Evolutionary conservation across 108 stramenopile genomes (phyloP).

Genomic region (Stephanodiscus minutulus): DNA sequence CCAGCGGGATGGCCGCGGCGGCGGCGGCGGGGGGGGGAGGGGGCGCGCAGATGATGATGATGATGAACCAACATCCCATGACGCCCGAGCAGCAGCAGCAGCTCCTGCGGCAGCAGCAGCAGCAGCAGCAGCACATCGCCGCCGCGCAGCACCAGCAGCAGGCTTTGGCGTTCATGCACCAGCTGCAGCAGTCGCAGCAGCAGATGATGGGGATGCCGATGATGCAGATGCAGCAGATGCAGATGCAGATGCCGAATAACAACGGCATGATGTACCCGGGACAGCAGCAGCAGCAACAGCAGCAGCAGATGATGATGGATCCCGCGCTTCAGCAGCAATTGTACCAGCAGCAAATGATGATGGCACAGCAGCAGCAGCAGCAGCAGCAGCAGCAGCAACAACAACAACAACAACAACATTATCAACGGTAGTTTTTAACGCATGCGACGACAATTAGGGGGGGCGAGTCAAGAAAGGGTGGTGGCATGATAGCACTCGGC

Average conservation of each 20-base stretch:
- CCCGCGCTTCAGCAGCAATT: constrained; percentile 25
- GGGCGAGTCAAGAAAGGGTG: not conserved
- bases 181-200: constrained; percentile 23
- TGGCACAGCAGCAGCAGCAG: constrained; percentile 26
- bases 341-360: constrained; percentile 29
- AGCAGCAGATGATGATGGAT: not conserved
- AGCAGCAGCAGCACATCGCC: not conserved
- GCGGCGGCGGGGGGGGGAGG: no score
- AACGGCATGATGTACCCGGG: not conserved
- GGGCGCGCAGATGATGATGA: constrained; percentile 2
- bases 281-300: not conserved
- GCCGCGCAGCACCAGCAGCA: constrained; percentile 10
- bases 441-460: not conserved
- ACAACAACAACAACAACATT: not conserved
- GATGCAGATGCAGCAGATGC: constrained; percentile 4
- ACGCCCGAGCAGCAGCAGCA: constrained; percentile 10
- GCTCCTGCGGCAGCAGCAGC: constrained; percentile 5
- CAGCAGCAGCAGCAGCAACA: constrained; percentile 14
- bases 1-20: constrained; percentile 4
- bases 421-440: not conserved
- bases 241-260: no score
- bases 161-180: constrained; percentile 8
- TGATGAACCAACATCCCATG: constrained; percentile 20
- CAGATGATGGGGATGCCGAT: constrained; percentile 17
- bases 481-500: no score